Percentiles rank a stretch among this genome's conserved stretches.
Evolutionary conservation across 2,329 filamentous ascomycete species (phyloP).

Genomic region (Aspergillus sp.): DNA sequence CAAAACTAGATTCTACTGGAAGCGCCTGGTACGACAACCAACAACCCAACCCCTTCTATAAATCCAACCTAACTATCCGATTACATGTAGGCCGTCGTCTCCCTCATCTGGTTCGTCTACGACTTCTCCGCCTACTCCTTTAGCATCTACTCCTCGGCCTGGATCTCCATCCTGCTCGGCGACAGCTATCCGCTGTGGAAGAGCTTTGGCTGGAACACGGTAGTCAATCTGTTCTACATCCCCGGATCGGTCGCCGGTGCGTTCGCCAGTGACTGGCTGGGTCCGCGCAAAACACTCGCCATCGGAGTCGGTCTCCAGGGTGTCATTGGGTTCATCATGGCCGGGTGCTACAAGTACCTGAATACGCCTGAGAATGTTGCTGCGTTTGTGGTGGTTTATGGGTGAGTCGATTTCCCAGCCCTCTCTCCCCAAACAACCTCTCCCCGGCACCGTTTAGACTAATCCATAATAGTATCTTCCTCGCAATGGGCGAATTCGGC

Average conservation of each 20-base stretch:
- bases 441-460: neutral
- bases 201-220: slow-evolving; percentile 83
- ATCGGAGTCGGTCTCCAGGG: slow-evolving; percentile 74
- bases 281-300: slow-evolving; percentile 74
- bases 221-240: slow-evolving; percentile 88
- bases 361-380: slow-evolving; percentile 69
- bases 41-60: neutral
- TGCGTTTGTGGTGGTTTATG: slow-evolving; percentile 79
- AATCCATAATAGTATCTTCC: slow-evolving; percentile 61
- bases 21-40: slow-evolving; percentile 57
- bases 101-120: slow-evolving; percentile 83
- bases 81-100: slow-evolving; percentile 58
- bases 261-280: slow-evolving; percentile 76
- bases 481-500: slow-evolving; percentile 77
- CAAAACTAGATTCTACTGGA: slow-evolving; percentile 68
- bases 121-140: slow-evolving; percentile 87
- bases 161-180: slow-evolving; percentile 64
- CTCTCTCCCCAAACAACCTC: neutral
- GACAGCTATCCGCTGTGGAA: slow-evolving; percentile 68
- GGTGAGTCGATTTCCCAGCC: slow-evolving; percentile 39
- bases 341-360: slow-evolving; percentile 74
- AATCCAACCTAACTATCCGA: neutral
- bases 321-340: slow-evolving; percentile 86
- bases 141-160: slow-evolving; percentile 77
- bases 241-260: slow-evolving; percentile 80